Evolutionary conservation across 345 rosid genomes (phyloP), one percentile per base, ranked within the genome.

Genomic region (Reutealis trisperma): DNA sequence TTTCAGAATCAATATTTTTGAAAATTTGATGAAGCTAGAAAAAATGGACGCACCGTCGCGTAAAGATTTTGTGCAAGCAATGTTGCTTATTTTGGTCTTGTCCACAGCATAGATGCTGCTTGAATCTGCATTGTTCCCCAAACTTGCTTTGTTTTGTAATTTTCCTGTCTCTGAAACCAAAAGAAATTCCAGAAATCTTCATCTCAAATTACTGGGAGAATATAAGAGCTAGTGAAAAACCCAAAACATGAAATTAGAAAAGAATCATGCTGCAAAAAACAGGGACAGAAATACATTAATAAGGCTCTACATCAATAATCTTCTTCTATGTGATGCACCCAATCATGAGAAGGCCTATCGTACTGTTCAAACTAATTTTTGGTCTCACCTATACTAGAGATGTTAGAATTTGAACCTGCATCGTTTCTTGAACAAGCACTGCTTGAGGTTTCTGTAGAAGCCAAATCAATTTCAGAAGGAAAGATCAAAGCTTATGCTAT

Each of bases 21-120:
- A 18, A 47, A 45, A 71, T 22, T 8, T 41, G 44, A 68, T 27
- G 59, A 57, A 27, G 44, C 70, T 30, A 13, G 71, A 11, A 63
- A 78, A 67, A 42, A 54, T 63, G 77, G 51, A 84, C 86, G 32
- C 52, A 92, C 97, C 89, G 84, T 87, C 83, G 52, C 90, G 89
- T 47, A 90, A 76, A 77, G 89, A 82, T 77, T 89, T 77, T 42
- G 65, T n/a, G 47, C 72, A 27, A 72, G 80, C 57, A 70, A 41
- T 79, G 63, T 81, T 79, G 77, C 80, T 67, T 22, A 63, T 74
- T 68, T 75, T 69, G 69, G 60, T 72, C 67, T 59, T 49, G n/a
- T 82, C 77, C 69, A 27, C 42, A 27, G 19, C 34, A 60, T 81
- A 74, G 82, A 62, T 79, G 79, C 67, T 77, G 9, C 78, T 76